These are phyloP conservation scores for Cercophora samala DNA, from an alignment of 495 filamentous ascomycete species.

Conservation along the genomic window DNA sequence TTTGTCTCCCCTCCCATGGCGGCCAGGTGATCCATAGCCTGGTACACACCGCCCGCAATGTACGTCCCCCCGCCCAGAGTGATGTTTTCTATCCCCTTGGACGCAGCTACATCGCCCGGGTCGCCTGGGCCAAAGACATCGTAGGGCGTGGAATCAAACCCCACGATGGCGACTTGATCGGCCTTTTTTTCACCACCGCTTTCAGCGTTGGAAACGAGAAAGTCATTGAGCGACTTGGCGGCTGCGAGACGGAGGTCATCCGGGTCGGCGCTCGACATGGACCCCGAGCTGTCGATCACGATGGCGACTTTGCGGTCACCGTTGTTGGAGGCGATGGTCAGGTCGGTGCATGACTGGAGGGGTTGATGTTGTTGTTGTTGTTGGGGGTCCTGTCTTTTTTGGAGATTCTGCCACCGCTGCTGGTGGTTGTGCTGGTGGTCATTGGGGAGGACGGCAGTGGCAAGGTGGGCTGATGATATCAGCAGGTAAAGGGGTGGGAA, in stretches of 20 bases:
- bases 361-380: too few relatives aligned
- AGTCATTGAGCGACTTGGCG: constrained; percentile 27
- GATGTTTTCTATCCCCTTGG: constrained; percentile 14
- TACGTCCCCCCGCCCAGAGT: constrained; percentile 13
- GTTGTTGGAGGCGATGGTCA: constrained; percentile 31
- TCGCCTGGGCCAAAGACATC: constrained; percentile 31
- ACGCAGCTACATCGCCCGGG: constrained; percentile 24
- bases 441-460: too few relatives aligned
- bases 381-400: too few relatives aligned
- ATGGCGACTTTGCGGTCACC: constrained; percentile 23
- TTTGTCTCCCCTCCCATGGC: constrained; percentile 19
- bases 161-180: constrained; percentile 32
- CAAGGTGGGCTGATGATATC: too few relatives aligned
- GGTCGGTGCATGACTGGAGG: constrained; percentile 16
- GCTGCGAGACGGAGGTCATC: constrained; percentile 29
- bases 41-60: constrained; percentile 27
- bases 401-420: too few relatives aligned
- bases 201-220: constrained; percentile 27
- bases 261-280: constrained; percentile 29
- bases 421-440: too few relatives aligned
- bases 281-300: constrained; percentile 28
- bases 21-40: constrained; percentile 26
- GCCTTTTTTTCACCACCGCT: constrained; percentile 19
- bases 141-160: constrained; percentile 23
- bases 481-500: too few relatives aligned